Conservation (phyloP, 495 filamentous ascomycete species). For the Talaromyces trachyspermus region DNA sequence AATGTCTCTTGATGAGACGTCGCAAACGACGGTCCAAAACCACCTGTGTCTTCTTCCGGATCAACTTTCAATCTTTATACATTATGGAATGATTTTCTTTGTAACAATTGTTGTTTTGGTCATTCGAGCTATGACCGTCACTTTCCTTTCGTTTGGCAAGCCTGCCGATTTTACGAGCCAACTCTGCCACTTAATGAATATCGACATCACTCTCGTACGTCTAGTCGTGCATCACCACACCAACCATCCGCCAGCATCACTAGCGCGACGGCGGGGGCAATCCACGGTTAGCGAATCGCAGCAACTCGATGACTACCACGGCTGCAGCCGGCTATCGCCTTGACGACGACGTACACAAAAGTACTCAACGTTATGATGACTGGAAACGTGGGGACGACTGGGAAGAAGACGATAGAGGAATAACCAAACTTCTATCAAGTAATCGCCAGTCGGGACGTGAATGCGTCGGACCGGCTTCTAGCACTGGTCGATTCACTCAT, state of each 20-base stretch:
- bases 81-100: constrained; percentile 57
- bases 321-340: constrained; percentile 11
- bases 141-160: constrained; percentile 13
- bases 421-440: not conserved
- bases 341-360: constrained; percentile 10
- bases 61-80: constrained; percentile 73
- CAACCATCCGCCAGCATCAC: constrained; percentile 34
- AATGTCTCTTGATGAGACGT: constrained; percentile 38
- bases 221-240: constrained; percentile 19
- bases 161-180: constrained; percentile 12
- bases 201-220: constrained; percentile 7
- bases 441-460: constrained; percentile 12
- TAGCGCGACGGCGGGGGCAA: constrained; percentile 19
- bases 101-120: constrained; percentile 54
- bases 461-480: constrained; percentile 10
- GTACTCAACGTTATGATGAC: constrained; percentile 2
- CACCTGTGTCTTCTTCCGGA: constrained; percentile 89
- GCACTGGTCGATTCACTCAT: constrained; percentile 12
- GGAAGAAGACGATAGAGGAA: constrained; percentile 11
- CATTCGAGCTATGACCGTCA: constrained; percentile 51
- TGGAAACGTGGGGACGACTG: not conserved
- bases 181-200: constrained; percentile 33
- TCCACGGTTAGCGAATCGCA: constrained; percentile 28
- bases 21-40: constrained; percentile 60
- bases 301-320: constrained; percentile 11